Evolutionary conservation across 306 rosid genomes (phyloP).

Genomic region (Cucumis hystrix): DNA sequence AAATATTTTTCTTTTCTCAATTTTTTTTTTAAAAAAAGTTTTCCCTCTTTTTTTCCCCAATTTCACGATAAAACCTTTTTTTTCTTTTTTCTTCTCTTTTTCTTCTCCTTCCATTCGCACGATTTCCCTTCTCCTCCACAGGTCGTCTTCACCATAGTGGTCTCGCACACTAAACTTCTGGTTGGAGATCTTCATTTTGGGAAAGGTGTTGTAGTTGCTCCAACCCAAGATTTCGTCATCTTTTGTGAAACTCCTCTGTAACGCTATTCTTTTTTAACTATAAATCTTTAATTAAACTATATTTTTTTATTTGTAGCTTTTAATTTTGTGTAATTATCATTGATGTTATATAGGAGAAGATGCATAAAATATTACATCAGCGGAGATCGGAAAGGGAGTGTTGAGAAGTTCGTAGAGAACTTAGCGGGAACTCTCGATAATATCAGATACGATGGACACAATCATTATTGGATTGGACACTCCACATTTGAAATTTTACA

Average conservation of each 20-base stretch:
- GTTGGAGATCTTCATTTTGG: slow-evolving; percentile 38
- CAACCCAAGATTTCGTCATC: slow-evolving; percentile 38
- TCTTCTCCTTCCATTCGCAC: no score
- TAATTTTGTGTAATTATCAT: no score
- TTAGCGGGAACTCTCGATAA: slow-evolving; percentile 57
- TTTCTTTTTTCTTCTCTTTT: no score
- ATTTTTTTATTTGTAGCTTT: no score
- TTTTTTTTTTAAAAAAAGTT: no score
- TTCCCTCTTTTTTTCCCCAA: no score
- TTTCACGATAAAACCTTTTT: no score
- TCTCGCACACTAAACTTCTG: slow-evolving; percentile 42
- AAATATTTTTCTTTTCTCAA: no score
- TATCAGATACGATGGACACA: slow-evolving; percentile 51
- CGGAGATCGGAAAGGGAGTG: slow-evolving; percentile 41
- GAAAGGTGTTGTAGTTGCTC: slow-evolving; percentile 46
- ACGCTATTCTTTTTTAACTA: neutral
- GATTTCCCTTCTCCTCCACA: no score
- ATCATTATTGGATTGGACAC: slow-evolving; percentile 44
- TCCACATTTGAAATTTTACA: neutral
- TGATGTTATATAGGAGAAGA: neutral
- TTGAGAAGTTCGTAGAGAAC: slow-evolving; percentile 24
- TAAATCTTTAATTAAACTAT: no score
- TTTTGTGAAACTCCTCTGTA: slow-evolving; percentile 50
- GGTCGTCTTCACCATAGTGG: no score
- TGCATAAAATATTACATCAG: slow-evolving; percentile 38